Evolutionary conservation across 257 asterid species (phyloP), one percentile per base, ranked within the genome.

Genomic region (Forsythia viridissima): DNA sequence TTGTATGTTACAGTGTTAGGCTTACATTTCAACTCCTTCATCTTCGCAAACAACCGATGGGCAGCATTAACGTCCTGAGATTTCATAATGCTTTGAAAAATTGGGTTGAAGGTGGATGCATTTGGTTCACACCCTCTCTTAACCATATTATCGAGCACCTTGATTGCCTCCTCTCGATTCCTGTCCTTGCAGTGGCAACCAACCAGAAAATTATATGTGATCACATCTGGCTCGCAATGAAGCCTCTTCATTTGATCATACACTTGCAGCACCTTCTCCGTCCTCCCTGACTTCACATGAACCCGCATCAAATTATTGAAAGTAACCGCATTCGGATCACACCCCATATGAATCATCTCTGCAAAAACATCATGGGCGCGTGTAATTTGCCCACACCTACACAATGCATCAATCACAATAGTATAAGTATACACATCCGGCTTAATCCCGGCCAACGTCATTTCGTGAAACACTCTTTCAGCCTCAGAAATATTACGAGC

Each of bases 341-440:
- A 86, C 1, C 95, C 96, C 68, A 69, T 77, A 21, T 88, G 94
- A 66, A 94, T 76, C 98, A 94, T 94, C 84, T 93, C 99, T 1
- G 92, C 84, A 15, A 94, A 91, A 81, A 94, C 96, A 57, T 93
- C 98, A 72, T 93, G 93, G 11, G 99, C 99, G 15, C 97, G 94
- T 0, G 89, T 89, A 69, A 89, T 87, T 77, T 94, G 98, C 70
- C 99, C 99, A 7, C 86, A 82, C 82, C 99, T 87, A 77, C 98
- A 94, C 87, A 94, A 55, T 8, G 92, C 97, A 75, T 94, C 99
- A 51, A 94, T 93, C 88, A 94, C 99, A 73, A 89, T 86, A 41
- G 77, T 88, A 74, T 88, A 94, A 34, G 98, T 90, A 77, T 91
- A 91, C 48, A 94, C 96, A 76, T 80, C 85, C 4, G 97, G 97